These are phyloP conservation scores for Vigna radiata DNA, from an alignment of 306 rosid genomes.

Conservation along the genomic window DNA sequence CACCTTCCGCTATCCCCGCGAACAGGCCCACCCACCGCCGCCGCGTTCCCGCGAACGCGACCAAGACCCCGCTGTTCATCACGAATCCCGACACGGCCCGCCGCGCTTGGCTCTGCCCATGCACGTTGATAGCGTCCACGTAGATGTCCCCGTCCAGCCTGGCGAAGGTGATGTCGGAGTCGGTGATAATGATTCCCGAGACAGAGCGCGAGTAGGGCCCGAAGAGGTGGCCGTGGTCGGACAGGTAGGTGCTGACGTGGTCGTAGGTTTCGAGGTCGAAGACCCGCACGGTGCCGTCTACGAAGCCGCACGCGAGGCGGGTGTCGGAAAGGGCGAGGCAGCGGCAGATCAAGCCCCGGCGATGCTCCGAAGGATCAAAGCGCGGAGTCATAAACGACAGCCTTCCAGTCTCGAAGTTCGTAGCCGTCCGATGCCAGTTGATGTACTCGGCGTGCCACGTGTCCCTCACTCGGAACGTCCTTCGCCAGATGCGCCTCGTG, in stretches of 20 bases:
- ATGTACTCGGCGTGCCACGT: constrained; percentile 78
- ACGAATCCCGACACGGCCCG: constrained; percentile 53
- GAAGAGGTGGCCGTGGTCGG: constrained; percentile 47
- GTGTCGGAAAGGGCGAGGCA: constrained; percentile 74
- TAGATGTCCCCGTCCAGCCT: constrained; percentile 71
- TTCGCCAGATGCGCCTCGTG: constrained; percentile 69
- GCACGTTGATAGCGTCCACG: constrained; percentile 43
- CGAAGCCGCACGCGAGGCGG: constrained; percentile 78
- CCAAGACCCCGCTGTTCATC: constrained; percentile 66
- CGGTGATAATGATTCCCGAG: constrained; percentile 60
- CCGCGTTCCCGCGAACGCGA: constrained; percentile 66
- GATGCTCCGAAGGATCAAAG: constrained; percentile 52
- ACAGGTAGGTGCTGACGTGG: constrained; percentile 62
- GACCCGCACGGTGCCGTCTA: constrained; percentile 81
- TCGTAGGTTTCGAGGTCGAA: constrained; percentile 54
- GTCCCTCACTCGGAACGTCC: constrained; percentile 42
- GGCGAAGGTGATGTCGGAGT: constrained; percentile 51
- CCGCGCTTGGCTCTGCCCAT: constrained; percentile 8
- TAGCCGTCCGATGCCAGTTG: constrained; percentile 74
- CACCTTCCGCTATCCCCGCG: constrained; percentile 71
- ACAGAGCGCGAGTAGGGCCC: constrained; percentile 74
- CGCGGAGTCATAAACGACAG: constrained; percentile 38
- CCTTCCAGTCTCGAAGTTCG: constrained; percentile 51
- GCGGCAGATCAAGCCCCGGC: constrained; percentile 59
- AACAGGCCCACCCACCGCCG: constrained; percentile 85